Evolutionary conservation across 1,284 basidiomycete genomes (phyloP).

Genomic region (Sporisorium exsertum): DNA sequence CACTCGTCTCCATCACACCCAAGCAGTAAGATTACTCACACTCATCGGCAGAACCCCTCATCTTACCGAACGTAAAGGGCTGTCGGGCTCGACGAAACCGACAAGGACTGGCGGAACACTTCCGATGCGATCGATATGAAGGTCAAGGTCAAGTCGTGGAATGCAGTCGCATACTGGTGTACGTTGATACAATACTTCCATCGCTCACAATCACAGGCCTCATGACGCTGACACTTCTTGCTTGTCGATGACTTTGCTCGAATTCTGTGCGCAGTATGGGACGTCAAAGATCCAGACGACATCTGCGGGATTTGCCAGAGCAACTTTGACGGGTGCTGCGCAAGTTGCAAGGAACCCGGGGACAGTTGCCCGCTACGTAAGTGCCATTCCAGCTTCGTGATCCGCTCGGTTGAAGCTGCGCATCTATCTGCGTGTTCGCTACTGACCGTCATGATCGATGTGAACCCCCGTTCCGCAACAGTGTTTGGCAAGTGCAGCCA

Average conservation of each 20-base stretch:
- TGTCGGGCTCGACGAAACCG: background rate
- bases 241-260: too few relatives aligned
- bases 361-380: slow-evolving; percentile 63
- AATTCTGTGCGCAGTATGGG: slow-evolving; percentile 67
- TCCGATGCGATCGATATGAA: slow-evolving; percentile 58
- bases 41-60: too few relatives aligned
- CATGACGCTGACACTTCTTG: background rate
- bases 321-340: slow-evolving; percentile 68
- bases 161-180: slow-evolving; percentile 67
- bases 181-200: slow-evolving; percentile 14
- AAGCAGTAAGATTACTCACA: too few relatives aligned
- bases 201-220: background rate
- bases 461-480: slow-evolving; percentile 13
- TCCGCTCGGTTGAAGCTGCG: background rate
- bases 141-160: slow-evolving; percentile 65
- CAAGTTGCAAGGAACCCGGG: slow-evolving; percentile 65
- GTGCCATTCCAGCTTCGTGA: slow-evolving; percentile 8
- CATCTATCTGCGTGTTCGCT: background rate
- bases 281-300: slow-evolving; percentile 67
- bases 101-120: background rate
- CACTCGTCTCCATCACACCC: background rate
- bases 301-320: slow-evolving; percentile 69
- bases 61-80: too few relatives aligned
- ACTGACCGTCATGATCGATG: too few relatives aligned
- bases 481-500: slow-evolving; percentile 68